Evolutionary conservation across 2,329 filamentous ascomycete species (phyloP).

Genomic region (Stagonosporopsis rhizophila): DNA sequence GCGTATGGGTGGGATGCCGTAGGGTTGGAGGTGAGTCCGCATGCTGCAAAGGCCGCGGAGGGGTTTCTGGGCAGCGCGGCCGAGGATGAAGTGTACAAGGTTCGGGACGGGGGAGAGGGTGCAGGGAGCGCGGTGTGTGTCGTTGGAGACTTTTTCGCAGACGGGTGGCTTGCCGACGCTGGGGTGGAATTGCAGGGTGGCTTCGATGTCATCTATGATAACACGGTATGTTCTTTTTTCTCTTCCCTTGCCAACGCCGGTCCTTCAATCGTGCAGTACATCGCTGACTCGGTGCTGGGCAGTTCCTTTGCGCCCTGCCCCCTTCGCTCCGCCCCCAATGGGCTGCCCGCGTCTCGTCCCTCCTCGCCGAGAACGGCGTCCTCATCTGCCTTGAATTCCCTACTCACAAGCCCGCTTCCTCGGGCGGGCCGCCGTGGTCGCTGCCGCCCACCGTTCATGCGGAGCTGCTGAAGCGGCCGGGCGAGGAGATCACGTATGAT

Average conservation of each 20-base stretch:
- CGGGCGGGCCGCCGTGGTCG: constrained; percentile 76
- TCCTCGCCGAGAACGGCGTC: constrained; percentile 60
- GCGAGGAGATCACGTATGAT: constrained; percentile 69
- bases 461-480: constrained; percentile 73
- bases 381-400: constrained; percentile 80
- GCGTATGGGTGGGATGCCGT: constrained; percentile 78
- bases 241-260: neutral
- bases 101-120: constrained; percentile 54
- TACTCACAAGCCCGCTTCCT: constrained; percentile 69
- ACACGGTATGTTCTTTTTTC: constrained; percentile 58
- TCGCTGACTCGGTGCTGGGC: too few relatives aligned
- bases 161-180: constrained; percentile 60
- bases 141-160: constrained; percentile 70
- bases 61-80: constrained; percentile 46
- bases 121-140: constrained; percentile 64
- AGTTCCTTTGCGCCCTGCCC: constrained; percentile 69
- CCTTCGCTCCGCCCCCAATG: constrained; percentile 63
- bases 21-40: constrained; percentile 72
- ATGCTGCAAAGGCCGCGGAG: constrained; percentile 57
- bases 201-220: constrained; percentile 73
- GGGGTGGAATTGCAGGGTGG: constrained; percentile 20
- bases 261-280: too few relatives aligned
- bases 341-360: constrained; percentile 62
- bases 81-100: constrained; percentile 48
- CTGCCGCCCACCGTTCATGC: constrained; percentile 73